These are phyloP conservation scores for Trifolium fragiferum DNA, from an alignment of 306 rosid species.

Conservation along the genomic window DNA sequence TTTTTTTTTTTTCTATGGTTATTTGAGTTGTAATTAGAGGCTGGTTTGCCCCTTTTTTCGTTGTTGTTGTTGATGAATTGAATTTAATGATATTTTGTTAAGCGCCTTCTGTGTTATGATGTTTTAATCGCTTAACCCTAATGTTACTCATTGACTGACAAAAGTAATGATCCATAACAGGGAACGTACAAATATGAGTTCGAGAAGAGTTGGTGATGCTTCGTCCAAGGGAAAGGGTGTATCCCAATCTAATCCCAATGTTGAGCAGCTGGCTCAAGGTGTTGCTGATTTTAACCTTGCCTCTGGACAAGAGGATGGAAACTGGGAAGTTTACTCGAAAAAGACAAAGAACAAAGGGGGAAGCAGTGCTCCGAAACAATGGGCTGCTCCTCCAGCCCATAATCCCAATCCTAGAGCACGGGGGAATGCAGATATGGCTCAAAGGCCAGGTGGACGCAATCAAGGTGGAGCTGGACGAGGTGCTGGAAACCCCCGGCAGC, in stretches of 20 bases:
- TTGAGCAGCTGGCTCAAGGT: conserved; percentile 59
- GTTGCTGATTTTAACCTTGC: conserved; percentile 55
- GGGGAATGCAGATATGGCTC: conserved; percentile 49
- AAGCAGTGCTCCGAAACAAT: conserved; percentile 57
- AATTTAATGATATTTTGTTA: conserved; percentile 13
- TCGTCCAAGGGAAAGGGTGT: conserved; percentile 53
- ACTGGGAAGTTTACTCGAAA: conserved; percentile 70
- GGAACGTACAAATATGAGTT: conserved; percentile 48
- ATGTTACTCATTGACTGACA: conserved; percentile 10
- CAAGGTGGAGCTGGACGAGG: conserved; percentile 58
- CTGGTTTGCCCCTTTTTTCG: background rate
- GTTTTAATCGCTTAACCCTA: background rate
- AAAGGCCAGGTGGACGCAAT: conserved; percentile 37
- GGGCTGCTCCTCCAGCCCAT: conserved; percentile 49
- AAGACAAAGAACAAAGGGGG: conserved; percentile 79
- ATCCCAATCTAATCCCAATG: conserved; percentile 36
- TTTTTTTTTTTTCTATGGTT: background rate
- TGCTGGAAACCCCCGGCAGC: conserved; percentile 47
- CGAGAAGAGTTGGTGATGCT: conserved; percentile 51
- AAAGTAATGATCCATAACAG: conserved; percentile 12
- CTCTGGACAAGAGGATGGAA: conserved; percentile 57
- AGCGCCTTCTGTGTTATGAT: conserved; percentile 1
- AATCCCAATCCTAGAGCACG: conserved; percentile 53
- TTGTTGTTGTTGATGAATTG: conserved; percentile 14
- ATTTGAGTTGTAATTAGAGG: background rate